Evolutionary conservation across 1,284 basidiomycete genomes (phyloP).

Genomic region (Ceratobasidium sp.): DNA sequence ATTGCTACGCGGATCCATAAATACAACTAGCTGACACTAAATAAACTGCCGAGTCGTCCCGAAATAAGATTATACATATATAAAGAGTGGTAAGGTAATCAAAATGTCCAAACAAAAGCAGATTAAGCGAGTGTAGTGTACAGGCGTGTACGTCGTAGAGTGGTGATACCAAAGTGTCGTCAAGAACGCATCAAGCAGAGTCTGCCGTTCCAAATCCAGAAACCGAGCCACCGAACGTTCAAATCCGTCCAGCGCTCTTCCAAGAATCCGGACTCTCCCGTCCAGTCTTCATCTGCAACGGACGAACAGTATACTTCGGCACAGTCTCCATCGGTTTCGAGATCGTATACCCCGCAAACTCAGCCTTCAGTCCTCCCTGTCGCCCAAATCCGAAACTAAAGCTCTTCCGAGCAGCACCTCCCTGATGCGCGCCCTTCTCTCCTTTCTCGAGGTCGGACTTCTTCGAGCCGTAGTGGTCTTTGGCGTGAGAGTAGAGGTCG

Average conservation of each 20-base stretch:
- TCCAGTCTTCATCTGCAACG: slow-evolving; percentile 2
- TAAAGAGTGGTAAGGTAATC: too few species aligned
- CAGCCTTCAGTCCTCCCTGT: slow-evolving; percentile 78
- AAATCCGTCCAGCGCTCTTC: slow-evolving; percentile 54
- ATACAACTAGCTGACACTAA: too few species aligned
- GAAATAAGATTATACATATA: too few species aligned
- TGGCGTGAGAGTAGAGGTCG: slow-evolving; percentile 58
- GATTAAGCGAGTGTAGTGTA: slow-evolving; percentile 38
- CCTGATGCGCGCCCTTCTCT: slow-evolving; percentile 54
- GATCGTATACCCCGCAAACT: slow-evolving; percentile 66
- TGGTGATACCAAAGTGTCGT: slow-evolving; percentile 51
- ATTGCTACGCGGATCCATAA: too few species aligned
- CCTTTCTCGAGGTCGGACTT: slow-evolving; percentile 50
- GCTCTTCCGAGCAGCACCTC: slow-evolving; percentile 62
- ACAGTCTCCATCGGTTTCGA: slow-evolving; percentile 68
- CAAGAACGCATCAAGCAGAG: too few species aligned
- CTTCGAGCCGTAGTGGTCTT: slow-evolving; percentile 57
- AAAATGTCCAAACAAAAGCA: not conserved
- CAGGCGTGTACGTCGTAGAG: slow-evolving; percentile 47
- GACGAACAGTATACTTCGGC: slow-evolving; percentile 60
- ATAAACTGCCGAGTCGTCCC: too few species aligned
- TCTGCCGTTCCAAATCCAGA: not conserved
- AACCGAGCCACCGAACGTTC: slow-evolving; percentile 56
- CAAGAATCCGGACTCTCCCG: slow-evolving; percentile 18
- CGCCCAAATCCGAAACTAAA: slow-evolving; percentile 78